Evolutionary conservation across 2,329 filamentous ascomycete genomes (phyloP), one percentile per base, ranked within the genome.

Genomic region (Aspergillus intermedius): DNA sequence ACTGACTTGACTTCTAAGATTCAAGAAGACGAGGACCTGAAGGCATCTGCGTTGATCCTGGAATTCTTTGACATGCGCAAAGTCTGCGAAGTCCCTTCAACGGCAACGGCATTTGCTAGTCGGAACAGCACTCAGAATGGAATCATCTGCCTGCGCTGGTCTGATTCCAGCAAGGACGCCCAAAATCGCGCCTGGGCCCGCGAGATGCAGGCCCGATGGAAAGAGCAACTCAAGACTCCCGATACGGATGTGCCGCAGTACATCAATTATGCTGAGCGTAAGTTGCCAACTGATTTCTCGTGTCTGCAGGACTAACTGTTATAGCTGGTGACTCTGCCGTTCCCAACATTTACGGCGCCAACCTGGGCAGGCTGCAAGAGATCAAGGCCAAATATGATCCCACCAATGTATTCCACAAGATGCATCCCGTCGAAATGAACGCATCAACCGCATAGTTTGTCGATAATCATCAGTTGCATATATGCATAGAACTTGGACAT

Each of bases 361-460:
- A 77, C 47, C 69, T 71, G 35, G 53, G 55, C 2, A 59, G 66
- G 6, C 54, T 78, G 41, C 67, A 71, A 52, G 54, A 57, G 4
- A 55, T 77, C 37, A 77, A 78, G 60, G 67, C 64, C 17, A 63
- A 63, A 46, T 77, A 75, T 49, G 75, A 77, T 54, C 73, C 74
- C 2, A 62, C 49, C 4, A 75, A 74, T 52, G 55, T 75, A 15
- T 78, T 77, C 55, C 64, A 72, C 41, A 75, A 74, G 53, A 66
- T 71, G 60, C 68, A 70, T 32, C 60, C 68, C 0, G 65, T 71
- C 15, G 17, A 15, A 25, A 5, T 44, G 32, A 9, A 19, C 22
- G 17, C 37, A 8, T 2, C 3, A 19, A 40, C 37, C 6, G 37
- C 37, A 13, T 40, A 40, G 17, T 40, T 19, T 40, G 17, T 12